Conservation (phyloP, 345 rosid species). For the Pistacia integerrima region DNA sequence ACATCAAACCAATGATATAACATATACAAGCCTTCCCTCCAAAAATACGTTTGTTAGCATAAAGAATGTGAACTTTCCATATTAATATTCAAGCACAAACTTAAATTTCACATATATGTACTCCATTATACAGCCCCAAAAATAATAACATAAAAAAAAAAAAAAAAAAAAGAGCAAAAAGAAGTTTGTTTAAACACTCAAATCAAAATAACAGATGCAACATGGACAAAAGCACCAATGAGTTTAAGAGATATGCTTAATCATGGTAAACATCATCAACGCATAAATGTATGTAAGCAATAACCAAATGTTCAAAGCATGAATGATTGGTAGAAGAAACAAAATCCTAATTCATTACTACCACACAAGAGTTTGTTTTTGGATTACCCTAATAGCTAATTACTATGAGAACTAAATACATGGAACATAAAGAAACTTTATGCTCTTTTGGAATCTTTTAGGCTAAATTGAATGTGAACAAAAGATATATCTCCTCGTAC, state of each 20-base stretch:
- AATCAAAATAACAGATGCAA: background rate
- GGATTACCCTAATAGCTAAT: background rate
- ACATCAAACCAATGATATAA: slow-evolving; percentile 9
- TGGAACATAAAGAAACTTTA: slow-evolving; percentile 2
- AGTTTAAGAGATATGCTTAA: background rate
- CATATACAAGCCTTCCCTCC: background rate
- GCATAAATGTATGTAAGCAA: background rate
- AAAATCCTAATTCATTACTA: background rate
- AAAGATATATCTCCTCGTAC: slow-evolving; percentile 39
- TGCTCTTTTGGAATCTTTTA: background rate
- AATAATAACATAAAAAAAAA: background rate
- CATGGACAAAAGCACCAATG: background rate
- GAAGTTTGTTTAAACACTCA: background rate
- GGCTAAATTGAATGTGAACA: background rate
- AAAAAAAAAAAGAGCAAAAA: no score
- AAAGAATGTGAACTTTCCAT: slow-evolving; percentile 5
- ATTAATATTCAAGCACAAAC: slow-evolving; percentile 3
- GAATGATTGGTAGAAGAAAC: background rate
- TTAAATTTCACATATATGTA: background rate
- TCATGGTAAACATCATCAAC: background rate
- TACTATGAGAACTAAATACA: slow-evolving; percentile 6
- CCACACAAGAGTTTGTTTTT: background rate
- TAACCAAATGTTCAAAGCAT: background rate
- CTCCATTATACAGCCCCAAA: background rate
- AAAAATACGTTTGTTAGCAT: background rate